Evolutionary conservation across 176 grass and related monocot species (phyloP).

Genomic region (Oryza glumipatula): DNA sequence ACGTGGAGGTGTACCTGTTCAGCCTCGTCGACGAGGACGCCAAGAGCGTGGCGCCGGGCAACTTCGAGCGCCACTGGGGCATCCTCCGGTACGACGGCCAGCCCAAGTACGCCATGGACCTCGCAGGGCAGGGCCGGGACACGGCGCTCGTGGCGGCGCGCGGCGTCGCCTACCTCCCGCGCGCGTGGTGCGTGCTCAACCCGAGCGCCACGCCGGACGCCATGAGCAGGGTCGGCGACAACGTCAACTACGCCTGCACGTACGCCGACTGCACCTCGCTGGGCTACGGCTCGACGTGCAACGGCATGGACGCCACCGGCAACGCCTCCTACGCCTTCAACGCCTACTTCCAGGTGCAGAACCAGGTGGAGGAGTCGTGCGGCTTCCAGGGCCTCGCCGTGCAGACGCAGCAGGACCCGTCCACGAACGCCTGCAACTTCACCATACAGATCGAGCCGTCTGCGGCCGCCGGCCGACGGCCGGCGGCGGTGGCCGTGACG

Average conservation of each 20-base stretch:
- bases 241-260: conserved; percentile 66
- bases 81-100: conserved; percentile 71
- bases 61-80: conserved; percentile 92
- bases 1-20: conserved; percentile 81
- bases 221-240: conserved; percentile 45
- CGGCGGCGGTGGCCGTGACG: neutral
- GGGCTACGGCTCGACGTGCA: conserved; percentile 68
- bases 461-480: neutral
- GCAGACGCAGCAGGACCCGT: conserved; percentile 59
- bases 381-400: conserved; percentile 72
- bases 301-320: conserved; percentile 67
- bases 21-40: conserved; percentile 81
- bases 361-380: conserved; percentile 65
- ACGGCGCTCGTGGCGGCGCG: conserved; percentile 53
- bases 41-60: conserved; percentile 67
- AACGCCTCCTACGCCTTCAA: conserved; percentile 93
- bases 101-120: conserved; percentile 73
- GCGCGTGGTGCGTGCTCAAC: conserved; percentile 67
- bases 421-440: conserved; percentile 72
- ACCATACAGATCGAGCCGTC: conserved; percentile 64
- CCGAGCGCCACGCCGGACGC: neutral
- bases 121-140: conserved; percentile 48
- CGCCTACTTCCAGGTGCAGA: conserved; percentile 77
- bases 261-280: conserved; percentile 77
- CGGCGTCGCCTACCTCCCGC: conserved; percentile 53